Evolutionary conservation across 129 eudicot species (phyloP).

Genomic region (Logfia minima): DNA sequence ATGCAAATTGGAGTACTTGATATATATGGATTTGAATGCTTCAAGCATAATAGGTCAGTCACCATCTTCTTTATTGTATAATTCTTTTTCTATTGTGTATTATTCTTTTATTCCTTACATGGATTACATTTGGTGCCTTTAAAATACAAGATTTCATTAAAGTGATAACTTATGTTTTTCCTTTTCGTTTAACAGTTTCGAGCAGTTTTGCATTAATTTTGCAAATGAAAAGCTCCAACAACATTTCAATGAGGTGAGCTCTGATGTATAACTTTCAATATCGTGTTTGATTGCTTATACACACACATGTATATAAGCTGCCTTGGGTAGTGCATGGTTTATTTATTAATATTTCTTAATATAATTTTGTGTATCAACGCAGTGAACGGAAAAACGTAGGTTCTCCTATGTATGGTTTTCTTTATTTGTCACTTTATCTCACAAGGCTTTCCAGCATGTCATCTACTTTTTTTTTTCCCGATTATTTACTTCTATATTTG

Average conservation of each 20-base stretch:
- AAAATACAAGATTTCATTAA: constrained; percentile 6
- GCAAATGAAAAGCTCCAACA: constrained; percentile 99
- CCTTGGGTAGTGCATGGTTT: background rate
- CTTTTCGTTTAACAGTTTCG: constrained; percentile 57
- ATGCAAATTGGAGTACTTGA: constrained; percentile 94
- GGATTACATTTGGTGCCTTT: background rate
- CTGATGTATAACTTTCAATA: constrained; percentile 14
- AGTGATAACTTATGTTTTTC: constrained; percentile 2
- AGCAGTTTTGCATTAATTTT: constrained; percentile 97
- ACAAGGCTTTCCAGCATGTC: constrained; percentile 18
- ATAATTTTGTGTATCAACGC: constrained; percentile 5
- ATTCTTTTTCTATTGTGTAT: constrained; percentile 21
- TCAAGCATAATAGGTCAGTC: constrained; percentile 73
- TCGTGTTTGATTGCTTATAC: background rate
- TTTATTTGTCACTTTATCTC: background rate
- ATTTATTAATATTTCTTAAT: background rate
- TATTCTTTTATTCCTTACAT: constrained; percentile 14
- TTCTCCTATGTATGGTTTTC: constrained; percentile 4
- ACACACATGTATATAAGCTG: background rate
- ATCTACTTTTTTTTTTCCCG: background rate
- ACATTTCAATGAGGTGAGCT: constrained; percentile 90
- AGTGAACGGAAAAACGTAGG: background rate
- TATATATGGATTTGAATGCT: constrained; percentile 97
- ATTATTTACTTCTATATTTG: background rate
- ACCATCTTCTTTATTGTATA: constrained; percentile 10